These are phyloP conservation scores for Penicillium alfredii DNA, from an alignment of 495 filamentous ascomycete species.

Conservation along the genomic window DNA sequence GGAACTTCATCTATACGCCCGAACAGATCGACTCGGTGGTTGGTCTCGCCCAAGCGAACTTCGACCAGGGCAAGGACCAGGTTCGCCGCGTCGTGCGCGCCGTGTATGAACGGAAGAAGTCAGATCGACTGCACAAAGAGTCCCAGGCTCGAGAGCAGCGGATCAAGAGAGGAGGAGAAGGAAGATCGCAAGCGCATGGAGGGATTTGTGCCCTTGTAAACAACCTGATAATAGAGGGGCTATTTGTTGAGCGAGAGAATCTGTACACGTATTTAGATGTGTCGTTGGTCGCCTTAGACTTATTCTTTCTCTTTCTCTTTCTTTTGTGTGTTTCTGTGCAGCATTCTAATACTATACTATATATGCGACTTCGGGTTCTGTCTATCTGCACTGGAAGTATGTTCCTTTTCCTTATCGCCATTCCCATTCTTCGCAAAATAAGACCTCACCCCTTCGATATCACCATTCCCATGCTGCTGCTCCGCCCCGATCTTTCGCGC, in stretches of 20 bases:
- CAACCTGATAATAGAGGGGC: too few relatives aligned
- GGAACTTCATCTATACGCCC: conserved; percentile 94
- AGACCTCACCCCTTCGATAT: conserved; percentile 28
- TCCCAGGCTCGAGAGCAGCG: not conserved
- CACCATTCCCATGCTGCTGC: conserved; percentile 11
- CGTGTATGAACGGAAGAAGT: conserved; percentile 88
- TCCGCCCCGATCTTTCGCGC: conserved; percentile 7
- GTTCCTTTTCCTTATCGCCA: not conserved
- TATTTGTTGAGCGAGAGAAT: too few relatives aligned
- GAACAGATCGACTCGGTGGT: conserved; percentile 79
- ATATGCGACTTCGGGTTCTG: too few relatives aligned
- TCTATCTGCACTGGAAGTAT: too few relatives aligned
- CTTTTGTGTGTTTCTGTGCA: too few relatives aligned
- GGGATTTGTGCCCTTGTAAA: conserved; percentile 34
- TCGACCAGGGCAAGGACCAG: conserved; percentile 67
- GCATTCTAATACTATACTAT: too few relatives aligned
- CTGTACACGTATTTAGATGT: too few relatives aligned
- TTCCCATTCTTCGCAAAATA: conserved; percentile 17
- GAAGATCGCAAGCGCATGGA: conserved; percentile 39
- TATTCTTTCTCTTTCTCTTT: too few relatives aligned
- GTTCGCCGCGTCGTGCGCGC: conserved; percentile 74
- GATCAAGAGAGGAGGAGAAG: conserved; percentile 51
- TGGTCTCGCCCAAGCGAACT: conserved; percentile 79
- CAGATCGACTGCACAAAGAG: conserved; percentile 49
- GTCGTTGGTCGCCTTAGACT: too few relatives aligned